phyloP scores from a whole-genome alignment of 805 yeast species.

The Candida fluviatilis region DNA sequence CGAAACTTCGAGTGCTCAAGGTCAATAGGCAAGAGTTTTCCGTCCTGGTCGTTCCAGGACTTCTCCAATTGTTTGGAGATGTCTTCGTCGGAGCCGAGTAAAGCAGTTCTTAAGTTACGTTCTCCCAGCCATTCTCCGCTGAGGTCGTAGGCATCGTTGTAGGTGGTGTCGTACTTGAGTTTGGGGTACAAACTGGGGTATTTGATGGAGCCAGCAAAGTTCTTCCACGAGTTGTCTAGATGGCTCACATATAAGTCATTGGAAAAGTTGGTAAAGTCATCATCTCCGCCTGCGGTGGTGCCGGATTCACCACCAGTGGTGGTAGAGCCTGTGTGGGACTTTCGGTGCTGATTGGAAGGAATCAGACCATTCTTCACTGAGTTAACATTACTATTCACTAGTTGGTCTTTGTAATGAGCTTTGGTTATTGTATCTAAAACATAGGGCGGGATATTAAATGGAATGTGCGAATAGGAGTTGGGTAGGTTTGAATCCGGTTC shows the following conservation, averaged over 20 bases:
- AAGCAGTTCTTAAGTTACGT: slow-evolving; percentile 51
- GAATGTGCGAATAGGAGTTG: slow-evolving; percentile 25
- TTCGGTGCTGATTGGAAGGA: slow-evolving; percentile 2
- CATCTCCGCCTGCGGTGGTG: slow-evolving; percentile 18
- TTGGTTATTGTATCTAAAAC: slow-evolving; percentile 53
- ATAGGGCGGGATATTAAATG: slow-evolving; percentile 54
- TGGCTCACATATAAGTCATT: slow-evolving; percentile 35
- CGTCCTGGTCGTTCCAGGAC: not conserved
- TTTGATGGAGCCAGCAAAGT: slow-evolving; percentile 44
- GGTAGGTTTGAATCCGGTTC: not conserved
- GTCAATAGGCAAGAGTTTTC: slow-evolving; percentile 10
- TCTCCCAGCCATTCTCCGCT: slow-evolving; percentile 68
- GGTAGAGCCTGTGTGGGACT: too few relatives aligned
- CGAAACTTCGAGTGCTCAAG: slow-evolving; percentile 31
- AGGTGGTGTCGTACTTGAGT: slow-evolving; percentile 20
- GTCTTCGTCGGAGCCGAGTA: slow-evolving; percentile 28
- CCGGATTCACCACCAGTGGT: not conserved
- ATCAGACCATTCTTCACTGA: too few relatives aligned
- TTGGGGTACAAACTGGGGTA: slow-evolving; percentile 37
- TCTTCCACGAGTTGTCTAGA: slow-evolving; percentile 48
- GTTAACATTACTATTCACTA: slow-evolving; percentile 27
- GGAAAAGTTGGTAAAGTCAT: slow-evolving; percentile 31
- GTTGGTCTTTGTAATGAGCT: slow-evolving; percentile 37
- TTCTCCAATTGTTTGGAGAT: not conserved
- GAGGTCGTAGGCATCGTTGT: slow-evolving; percentile 38